A percentile compares a stretch with the other conserved stretches of the same genome.
phyloP scores from a whole-genome alignment of 768 basidiomycete species.

The Lentinus brumalis region DNA sequence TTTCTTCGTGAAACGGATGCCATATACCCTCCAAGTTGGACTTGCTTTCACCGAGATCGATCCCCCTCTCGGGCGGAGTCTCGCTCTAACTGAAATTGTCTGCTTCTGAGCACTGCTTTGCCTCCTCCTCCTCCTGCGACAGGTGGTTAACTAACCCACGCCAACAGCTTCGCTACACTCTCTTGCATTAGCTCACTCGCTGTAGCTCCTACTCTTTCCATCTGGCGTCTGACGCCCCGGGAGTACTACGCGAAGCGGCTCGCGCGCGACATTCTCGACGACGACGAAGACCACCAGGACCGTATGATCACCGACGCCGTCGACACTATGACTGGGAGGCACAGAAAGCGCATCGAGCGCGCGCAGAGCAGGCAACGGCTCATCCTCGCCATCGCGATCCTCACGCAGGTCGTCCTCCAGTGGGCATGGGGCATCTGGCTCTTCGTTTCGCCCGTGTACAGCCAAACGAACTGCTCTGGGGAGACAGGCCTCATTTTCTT shows the following conservation, averaged over 20 bases:
- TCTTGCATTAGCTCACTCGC: constrained; percentile 32
- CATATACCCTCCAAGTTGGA: neutral
- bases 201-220: constrained; percentile 27
- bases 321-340: constrained; percentile 5
- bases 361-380: constrained; percentile 24
- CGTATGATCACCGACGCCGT: constrained; percentile 1
- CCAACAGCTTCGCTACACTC: constrained; percentile 23
- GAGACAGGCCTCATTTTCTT: constrained; percentile 25
- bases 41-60: neutral
- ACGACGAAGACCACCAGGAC: neutral
- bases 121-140: neutral
- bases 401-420: constrained; percentile 30
- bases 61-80: too few relatives aligned
- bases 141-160: neutral
- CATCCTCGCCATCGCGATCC: constrained; percentile 27
- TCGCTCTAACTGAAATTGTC: too few relatives aligned
- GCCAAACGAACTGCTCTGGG: constrained; percentile 25
- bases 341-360: constrained; percentile 17
- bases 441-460: constrained; percentile 27
- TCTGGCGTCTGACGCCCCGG: constrained; percentile 26
- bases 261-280: constrained; percentile 12
- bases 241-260: constrained; percentile 21
- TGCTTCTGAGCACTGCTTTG: neutral
- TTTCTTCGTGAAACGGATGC: neutral
- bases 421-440: constrained; percentile 32